Conservation (phyloP, 331 rosid species). For the Ulmus americana region DNA sequence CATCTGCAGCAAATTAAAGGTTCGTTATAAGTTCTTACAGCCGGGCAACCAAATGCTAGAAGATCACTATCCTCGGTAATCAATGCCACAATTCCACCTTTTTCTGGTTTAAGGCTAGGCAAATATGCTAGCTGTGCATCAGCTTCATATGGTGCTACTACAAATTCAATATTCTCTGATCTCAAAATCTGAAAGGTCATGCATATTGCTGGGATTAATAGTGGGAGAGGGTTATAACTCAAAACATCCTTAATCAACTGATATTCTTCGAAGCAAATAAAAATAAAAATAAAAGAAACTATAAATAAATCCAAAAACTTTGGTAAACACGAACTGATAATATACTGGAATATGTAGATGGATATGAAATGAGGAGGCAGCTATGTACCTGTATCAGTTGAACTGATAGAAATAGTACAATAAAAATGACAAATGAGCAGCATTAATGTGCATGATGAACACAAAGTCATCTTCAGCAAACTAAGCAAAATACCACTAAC, state of each 20-base stretch:
- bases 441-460: no score
- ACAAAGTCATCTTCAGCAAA: no score
- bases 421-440: no score
- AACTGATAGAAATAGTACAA: background rate
- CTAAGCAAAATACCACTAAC: no score
- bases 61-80: constrained; percentile 65
- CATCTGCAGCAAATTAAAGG: constrained; percentile 33
- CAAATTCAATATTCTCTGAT: constrained; percentile 73
- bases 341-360: background rate
- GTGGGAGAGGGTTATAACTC: background rate
- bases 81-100: constrained; percentile 67
- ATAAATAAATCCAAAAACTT: background rate
- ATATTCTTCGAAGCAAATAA: background rate
- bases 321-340: background rate
- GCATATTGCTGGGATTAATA: constrained; percentile 8
- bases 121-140: constrained; percentile 91
- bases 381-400: constrained; percentile 62
- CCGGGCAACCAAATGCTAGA: constrained; percentile 85
- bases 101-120: constrained; percentile 50
- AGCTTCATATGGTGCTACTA: constrained; percentile 95
- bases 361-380: background rate
- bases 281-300: background rate
- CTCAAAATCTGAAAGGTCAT: constrained; percentile 54
- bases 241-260: background rate
- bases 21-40: constrained; percentile 59